Evolutionary conservation across 768 basidiomycete genomes (phyloP).

Genomic region (Leucosporidium yakuticum): DNA sequence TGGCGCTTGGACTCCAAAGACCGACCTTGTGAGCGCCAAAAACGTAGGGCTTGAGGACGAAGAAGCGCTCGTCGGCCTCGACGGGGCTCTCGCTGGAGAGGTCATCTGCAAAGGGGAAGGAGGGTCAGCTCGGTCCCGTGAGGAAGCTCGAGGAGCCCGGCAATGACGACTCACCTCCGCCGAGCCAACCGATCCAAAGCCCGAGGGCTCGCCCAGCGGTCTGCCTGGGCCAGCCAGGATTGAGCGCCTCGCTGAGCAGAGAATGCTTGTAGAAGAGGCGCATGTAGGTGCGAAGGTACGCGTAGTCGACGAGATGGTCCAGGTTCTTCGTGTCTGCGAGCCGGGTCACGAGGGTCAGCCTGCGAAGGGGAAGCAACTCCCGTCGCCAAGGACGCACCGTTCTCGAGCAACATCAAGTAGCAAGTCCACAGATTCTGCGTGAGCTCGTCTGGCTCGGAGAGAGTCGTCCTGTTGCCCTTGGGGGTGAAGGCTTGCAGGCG

Average conservation of each 20-base stretch:
- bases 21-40: slow-evolving; percentile 46
- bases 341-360: background rate
- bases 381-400: slow-evolving; percentile 43
- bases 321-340: slow-evolving; percentile 26
- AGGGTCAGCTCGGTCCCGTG: background rate
- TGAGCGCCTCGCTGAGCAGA: slow-evolving; percentile 41
- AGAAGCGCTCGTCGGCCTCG: slow-evolving; percentile 44
- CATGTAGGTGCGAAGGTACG: slow-evolving; percentile 39
- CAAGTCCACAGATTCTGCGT: slow-evolving; percentile 56
- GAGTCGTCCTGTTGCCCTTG: slow-evolving; percentile 4
- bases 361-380: background rate
- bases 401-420: slow-evolving; percentile 74
- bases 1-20: background rate
- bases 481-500: slow-evolving; percentile 14
- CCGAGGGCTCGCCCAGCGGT: slow-evolving; percentile 41
- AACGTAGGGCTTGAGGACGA: slow-evolving; percentile 47
- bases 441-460: slow-evolving; percentile 33
- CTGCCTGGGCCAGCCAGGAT: slow-evolving; percentile 43
- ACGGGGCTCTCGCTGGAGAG: slow-evolving; percentile 36
- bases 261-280: slow-evolving; percentile 42
- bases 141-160: background rate
- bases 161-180: slow-evolving; percentile 14
- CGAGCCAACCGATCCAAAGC: slow-evolving; percentile 43
- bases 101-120: slow-evolving; percentile 20
- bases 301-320: slow-evolving; percentile 35